phyloP scores from a whole-genome alignment of 73 alveolate species.

The Chromera velia region DNA sequence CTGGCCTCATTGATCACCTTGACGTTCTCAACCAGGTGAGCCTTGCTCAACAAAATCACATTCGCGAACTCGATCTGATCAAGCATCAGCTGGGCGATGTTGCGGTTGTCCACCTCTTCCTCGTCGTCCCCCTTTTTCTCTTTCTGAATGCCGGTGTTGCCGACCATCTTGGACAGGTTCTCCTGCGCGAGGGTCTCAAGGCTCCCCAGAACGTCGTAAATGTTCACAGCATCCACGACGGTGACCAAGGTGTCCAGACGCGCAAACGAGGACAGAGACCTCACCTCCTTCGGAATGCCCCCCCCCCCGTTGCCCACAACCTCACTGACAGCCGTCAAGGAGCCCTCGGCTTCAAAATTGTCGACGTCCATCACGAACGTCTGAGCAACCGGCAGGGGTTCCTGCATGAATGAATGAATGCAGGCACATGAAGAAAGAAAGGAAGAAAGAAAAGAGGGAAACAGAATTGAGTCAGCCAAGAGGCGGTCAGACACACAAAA shows the following conservation, averaged over 20 bases:
- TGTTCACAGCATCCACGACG: slow-evolving; percentile 52
- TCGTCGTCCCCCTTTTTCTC: slow-evolving; percentile 26
- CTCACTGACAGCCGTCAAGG: too few species aligned
- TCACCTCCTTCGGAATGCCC: slow-evolving; percentile 13
- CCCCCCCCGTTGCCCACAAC: background rate
- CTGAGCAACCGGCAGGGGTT: slow-evolving; percentile 57
- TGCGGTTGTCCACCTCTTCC: slow-evolving; percentile 38
- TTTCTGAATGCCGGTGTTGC: slow-evolving; percentile 16
- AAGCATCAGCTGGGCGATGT: slow-evolving; percentile 49
- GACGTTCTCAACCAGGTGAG: slow-evolving; percentile 46
- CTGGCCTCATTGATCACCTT: slow-evolving; percentile 13
- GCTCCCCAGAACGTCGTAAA: slow-evolving; percentile 25
- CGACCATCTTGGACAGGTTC: slow-evolving; percentile 15
- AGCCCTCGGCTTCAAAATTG: slow-evolving; percentile 13
- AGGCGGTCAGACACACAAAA: too few species aligned
- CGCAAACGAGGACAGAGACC: slow-evolving; percentile 48
- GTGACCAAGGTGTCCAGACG: slow-evolving; percentile 58
- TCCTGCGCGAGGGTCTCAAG: slow-evolving; percentile 12
- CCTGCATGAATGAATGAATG: too few species aligned
- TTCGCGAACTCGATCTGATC: slow-evolving; percentile 60
- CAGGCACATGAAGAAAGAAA: too few species aligned
- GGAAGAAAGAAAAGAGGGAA: too few species aligned
- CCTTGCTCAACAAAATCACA: slow-evolving; percentile 53
- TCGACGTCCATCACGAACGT: slow-evolving; percentile 21
- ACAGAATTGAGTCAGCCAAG: too few species aligned